Conservation (phyloP, 2,329 filamentous ascomycete genomes). For the Fusarium fracticaudum region DNA sequence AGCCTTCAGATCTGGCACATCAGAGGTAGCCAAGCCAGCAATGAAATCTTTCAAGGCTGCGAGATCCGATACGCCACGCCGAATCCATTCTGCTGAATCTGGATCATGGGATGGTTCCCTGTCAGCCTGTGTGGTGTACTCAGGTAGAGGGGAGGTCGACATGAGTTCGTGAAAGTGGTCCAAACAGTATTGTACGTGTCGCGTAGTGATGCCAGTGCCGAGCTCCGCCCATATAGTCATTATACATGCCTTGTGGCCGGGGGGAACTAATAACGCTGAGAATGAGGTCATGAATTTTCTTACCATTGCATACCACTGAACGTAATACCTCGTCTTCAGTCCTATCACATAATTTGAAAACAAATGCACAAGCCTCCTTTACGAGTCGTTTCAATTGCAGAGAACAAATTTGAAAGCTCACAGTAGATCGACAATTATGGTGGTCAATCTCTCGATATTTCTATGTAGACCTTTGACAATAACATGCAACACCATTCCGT, state of each 20-base stretch:
- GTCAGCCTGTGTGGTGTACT: background rate
- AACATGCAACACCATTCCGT: too few relatives aligned
- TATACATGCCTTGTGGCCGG: accelerated
- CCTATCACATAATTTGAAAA: background rate
- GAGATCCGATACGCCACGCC: background rate
- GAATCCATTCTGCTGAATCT: background rate
- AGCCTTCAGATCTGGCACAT: accelerated
- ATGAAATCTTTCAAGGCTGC: background rate
- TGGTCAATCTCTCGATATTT: too few relatives aligned
- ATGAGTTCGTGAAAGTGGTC: background rate
- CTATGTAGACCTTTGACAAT: too few relatives aligned
- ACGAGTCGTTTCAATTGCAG: background rate
- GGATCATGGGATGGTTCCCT: background rate
- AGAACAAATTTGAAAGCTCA: background rate
- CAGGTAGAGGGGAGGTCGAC: background rate
- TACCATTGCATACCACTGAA: background rate
- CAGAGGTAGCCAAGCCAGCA: background rate
- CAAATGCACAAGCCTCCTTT: too few relatives aligned
- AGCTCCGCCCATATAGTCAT: background rate
- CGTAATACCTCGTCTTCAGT: background rate
- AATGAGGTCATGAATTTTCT: background rate
- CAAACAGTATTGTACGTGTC: background rate
- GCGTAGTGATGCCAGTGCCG: background rate
- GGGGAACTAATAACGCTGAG: background rate
- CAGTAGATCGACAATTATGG: accelerated